Evolutionary conservation across 257 asterid species (phyloP).

Genomic region (Linaria vulgaris): DNA sequence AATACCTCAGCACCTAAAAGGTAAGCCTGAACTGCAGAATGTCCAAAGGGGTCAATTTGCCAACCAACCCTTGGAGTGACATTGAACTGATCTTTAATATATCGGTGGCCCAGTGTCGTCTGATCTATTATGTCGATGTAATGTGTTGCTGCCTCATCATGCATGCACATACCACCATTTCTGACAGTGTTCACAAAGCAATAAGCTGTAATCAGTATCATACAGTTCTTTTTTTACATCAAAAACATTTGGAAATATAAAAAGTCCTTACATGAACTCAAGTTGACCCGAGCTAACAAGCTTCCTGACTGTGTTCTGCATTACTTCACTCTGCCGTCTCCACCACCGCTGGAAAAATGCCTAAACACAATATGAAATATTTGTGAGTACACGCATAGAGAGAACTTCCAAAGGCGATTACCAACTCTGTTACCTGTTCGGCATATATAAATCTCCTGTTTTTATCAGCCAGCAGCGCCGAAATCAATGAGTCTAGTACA

Average conservation of each 20-base stretch:
- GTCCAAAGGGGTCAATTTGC: slow-evolving; percentile 99
- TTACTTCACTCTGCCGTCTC: slow-evolving; percentile 66
- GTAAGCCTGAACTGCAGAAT: slow-evolving; percentile 98
- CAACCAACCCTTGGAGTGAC: slow-evolving; percentile 94
- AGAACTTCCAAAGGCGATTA: not conserved
- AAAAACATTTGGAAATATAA: not conserved
- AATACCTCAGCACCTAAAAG: slow-evolving; percentile 93
- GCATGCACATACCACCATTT: slow-evolving; percentile 99
- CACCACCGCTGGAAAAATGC: slow-evolving; percentile 99
- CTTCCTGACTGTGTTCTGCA: slow-evolving; percentile 53
- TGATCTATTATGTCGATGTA: slow-evolving; percentile 98
- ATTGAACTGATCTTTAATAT: slow-evolving; percentile 69
- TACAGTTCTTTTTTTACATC: not conserved
- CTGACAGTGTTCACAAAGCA: slow-evolving; percentile 35
- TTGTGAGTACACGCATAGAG: too few relatives aligned
- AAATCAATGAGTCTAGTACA: slow-evolving; percentile 88
- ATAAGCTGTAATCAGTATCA: not conserved
- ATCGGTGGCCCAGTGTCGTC: slow-evolving; percentile 88
- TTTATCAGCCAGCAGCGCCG: slow-evolving; percentile 76
- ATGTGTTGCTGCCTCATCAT: slow-evolving; percentile 94
- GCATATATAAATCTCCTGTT: slow-evolving; percentile 81
- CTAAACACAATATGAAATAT: slow-evolving; percentile 39
- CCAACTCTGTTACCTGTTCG: slow-evolving; percentile 70
- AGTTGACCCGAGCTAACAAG: slow-evolving; percentile 88
- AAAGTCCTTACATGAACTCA: slow-evolving; percentile 68